Percentiles rank a stretch among this genome's conserved stretches.
Evolutionary conservation across 2,329 filamentous ascomycete species (phyloP).

Genomic region (Penicillium sp.): DNA sequence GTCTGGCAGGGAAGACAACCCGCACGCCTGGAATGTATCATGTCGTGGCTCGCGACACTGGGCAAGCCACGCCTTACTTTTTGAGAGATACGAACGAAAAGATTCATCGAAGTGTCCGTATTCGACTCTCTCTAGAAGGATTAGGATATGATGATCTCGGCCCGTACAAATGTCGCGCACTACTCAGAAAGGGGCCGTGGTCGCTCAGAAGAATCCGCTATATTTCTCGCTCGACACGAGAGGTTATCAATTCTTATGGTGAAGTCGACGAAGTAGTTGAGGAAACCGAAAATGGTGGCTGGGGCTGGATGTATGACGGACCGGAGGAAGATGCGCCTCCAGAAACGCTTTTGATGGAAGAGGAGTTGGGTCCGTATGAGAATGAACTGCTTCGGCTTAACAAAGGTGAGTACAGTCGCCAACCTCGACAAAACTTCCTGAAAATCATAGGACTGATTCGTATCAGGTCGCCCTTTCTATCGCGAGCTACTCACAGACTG

Average conservation of each 20-base stretch:
- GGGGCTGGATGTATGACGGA: constrained; percentile 22
- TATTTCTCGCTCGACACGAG: constrained; percentile 1
- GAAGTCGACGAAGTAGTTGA: constrained; percentile 13
- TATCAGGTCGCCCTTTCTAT: constrained; percentile 3
- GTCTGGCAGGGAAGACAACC: constrained; percentile 20
- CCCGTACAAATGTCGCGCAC: constrained; percentile 20
- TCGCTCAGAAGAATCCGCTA: constrained; percentile 13
- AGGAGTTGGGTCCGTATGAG: constrained; percentile 20
- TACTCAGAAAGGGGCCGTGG: constrained; percentile 23
- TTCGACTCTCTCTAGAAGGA: constrained; percentile 21
- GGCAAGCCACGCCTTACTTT: constrained; percentile 4
- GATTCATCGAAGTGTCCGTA: constrained; percentile 22
- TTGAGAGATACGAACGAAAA: constrained; percentile 20
- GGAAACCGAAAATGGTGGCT: constrained; percentile 12
- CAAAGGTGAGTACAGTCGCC: constrained; percentile 13
- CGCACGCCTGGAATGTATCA: constrained; percentile 24
- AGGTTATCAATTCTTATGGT: constrained; percentile 4
- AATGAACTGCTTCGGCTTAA: constrained; percentile 16
- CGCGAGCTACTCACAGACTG: neutral
- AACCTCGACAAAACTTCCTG: neutral
- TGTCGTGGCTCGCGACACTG: constrained; percentile 16
- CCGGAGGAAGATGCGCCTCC: constrained; percentile 17
- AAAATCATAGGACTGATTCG: neutral
- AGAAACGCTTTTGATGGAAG: constrained; percentile 18
- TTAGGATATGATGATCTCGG: constrained; percentile 20